Evolutionary conservation across 108 stramenopile species (phyloP).

Genomic region (Nitzschia inconspicua): DNA sequence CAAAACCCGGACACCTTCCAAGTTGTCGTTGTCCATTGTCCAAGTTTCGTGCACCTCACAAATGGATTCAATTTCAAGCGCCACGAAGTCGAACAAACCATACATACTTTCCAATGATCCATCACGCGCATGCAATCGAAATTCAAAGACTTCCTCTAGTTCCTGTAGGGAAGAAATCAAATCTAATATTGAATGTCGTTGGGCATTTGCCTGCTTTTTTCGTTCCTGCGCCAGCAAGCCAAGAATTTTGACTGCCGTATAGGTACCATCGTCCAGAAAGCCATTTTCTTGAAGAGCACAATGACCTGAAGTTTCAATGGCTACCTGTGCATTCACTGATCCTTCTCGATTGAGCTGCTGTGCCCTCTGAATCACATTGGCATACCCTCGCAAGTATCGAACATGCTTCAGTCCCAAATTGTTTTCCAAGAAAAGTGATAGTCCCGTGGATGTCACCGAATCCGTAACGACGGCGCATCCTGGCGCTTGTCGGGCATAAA

Average conservation of each 20-base stretch:
- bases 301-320: slow-evolving; percentile 89
- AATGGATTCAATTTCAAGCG: slow-evolving; percentile 31
- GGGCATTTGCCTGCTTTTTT: background rate
- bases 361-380: slow-evolving; percentile 83
- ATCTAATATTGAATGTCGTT: slow-evolving; percentile 39
- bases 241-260: slow-evolving; percentile 79
- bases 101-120: slow-evolving; percentile 57
- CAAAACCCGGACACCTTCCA: slow-evolving; percentile 74
- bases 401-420: slow-evolving; percentile 58
- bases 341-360: slow-evolving; percentile 59
- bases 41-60: slow-evolving; percentile 37
- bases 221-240: slow-evolving; percentile 26
- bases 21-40: slow-evolving; percentile 67
- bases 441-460: slow-evolving; percentile 73
- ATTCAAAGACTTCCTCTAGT: slow-evolving; percentile 58
- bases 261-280: slow-evolving; percentile 86
- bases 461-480: slow-evolving; percentile 79
- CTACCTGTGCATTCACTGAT: slow-evolving; percentile 60
- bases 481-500: slow-evolving; percentile 49
- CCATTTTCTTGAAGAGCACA: slow-evolving; percentile 73
- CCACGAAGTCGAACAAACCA: slow-evolving; percentile 42
- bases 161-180: slow-evolving; percentile 63
- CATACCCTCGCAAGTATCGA: slow-evolving; percentile 78
- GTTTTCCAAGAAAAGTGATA: slow-evolving; percentile 53
- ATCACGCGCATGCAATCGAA: slow-evolving; percentile 54